These are phyloP conservation scores for Fusarium sp. DNA, from an alignment of 2,329 filamentous ascomycete genomes.

Conservation along the genomic window DNA sequence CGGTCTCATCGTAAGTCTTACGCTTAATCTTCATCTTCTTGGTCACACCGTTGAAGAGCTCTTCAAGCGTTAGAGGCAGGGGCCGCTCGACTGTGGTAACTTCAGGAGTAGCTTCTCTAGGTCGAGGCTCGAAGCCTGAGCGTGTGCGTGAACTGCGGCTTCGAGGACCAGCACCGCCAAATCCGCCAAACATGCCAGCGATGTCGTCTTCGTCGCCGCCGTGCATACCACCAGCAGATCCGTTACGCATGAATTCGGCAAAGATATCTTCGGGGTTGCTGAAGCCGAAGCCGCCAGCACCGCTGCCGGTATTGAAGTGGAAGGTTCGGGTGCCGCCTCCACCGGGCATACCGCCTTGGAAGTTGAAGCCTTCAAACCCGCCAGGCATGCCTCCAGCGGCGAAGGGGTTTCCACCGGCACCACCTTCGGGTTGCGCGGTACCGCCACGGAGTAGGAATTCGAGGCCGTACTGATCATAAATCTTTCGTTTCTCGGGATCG, in stretches of 20 bases:
- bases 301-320: slow-evolving; percentile 70
- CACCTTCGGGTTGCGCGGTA: slow-evolving; percentile 70
- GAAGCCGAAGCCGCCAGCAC: slow-evolving; percentile 78
- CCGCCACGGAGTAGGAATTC: slow-evolving; percentile 91
- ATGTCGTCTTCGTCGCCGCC: slow-evolving; percentile 59
- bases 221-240: slow-evolving; percentile 52
- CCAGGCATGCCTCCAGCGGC: slow-evolving; percentile 65
- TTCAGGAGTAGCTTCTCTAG: slow-evolving; percentile 71
- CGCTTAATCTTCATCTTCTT: slow-evolving; percentile 99
- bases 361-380: slow-evolving; percentile 64
- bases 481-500: slow-evolving; percentile 95
- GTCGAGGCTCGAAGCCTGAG: slow-evolving; percentile 48
- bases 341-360: slow-evolving; percentile 56
- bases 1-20: slow-evolving; percentile 88
- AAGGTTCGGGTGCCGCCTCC: slow-evolving; percentile 65
- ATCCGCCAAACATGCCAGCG: slow-evolving; percentile 65
- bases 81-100: slow-evolving; percentile 91
- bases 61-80: slow-evolving; percentile 84
- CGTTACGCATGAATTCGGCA: slow-evolving; percentile 78
- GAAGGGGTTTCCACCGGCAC: slow-evolving; percentile 68
- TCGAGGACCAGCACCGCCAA: slow-evolving; percentile 53
- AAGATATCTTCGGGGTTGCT: slow-evolving; percentile 87
- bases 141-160: slow-evolving; percentile 57
- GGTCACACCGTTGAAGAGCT: slow-evolving; percentile 84
- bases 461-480: slow-evolving; percentile 93